These are phyloP conservation scores for Warburgia ugandensis DNA, from an alignment of 164 flowering plant species.

Conservation along the genomic window DNA sequence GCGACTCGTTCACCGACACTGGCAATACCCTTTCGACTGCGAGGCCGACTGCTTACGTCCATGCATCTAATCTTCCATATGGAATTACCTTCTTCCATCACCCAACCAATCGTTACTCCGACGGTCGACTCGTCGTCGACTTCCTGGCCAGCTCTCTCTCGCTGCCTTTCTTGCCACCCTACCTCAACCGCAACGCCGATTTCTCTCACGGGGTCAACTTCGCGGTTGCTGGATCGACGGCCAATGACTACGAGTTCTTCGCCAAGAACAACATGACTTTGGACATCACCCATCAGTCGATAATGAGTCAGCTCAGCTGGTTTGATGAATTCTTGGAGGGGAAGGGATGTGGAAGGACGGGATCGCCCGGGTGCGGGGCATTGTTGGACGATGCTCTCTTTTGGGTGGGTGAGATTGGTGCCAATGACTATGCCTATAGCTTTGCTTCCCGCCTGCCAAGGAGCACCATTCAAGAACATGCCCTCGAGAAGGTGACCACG, in stretches of 20 bases:
- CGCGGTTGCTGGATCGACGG: constrained; percentile 65
- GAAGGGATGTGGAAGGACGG: constrained; percentile 29
- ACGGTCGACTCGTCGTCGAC: constrained; percentile 62
- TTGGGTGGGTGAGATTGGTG: constrained; percentile 95
- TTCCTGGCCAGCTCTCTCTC: constrained; percentile 40
- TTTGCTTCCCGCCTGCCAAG: constrained; percentile 34
- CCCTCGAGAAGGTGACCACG: constrained; percentile 22
- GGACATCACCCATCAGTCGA: constrained; percentile 51
- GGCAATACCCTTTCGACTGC: constrained; percentile 43
- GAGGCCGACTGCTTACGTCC: constrained; percentile 24
- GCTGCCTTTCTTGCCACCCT: constrained; percentile 51
- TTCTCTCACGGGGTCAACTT: constrained; percentile 53
- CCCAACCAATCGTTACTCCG: constrained; percentile 41
- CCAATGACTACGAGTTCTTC: constrained; percentile 33
- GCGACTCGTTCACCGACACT: constrained; percentile 72
- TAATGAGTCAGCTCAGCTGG: constrained; percentile 58
- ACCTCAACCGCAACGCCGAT: constrained; percentile 16
- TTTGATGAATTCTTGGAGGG: constrained; percentile 39
- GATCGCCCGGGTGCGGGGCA: constrained; percentile 18
- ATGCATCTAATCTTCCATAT: constrained; percentile 32
- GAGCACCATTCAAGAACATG: constrained; percentile 39
- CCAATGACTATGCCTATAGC: constrained; percentile 71
- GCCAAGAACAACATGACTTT: constrained; percentile 26
- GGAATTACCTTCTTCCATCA: constrained; percentile 32
- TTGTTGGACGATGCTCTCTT: constrained; percentile 46